Base-by-base conservation (phyloP, 805 yeast genomes). In the Brettanomyces sp. region DNA sequence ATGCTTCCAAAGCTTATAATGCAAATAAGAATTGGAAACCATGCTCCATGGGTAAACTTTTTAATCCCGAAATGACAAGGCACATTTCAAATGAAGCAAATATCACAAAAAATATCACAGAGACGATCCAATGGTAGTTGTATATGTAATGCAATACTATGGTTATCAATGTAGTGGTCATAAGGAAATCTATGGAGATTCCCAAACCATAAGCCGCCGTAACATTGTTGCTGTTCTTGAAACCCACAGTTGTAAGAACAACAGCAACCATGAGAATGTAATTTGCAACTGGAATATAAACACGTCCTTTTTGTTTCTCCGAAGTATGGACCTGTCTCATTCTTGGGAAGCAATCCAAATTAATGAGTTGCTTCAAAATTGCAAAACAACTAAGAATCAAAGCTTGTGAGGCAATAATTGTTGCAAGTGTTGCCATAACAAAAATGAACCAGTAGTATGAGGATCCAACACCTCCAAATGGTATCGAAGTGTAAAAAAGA, bases 121-220 rank as follows among this genome's bases (percentile, higher is more conserved):
- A 65, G 47, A 69, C 49, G 23, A 68, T 45, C 46, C 69, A 53
- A 49, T 67, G 59, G 42, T 56, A 53, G 30, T 65, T 60, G 54
- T 68, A 74, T 25, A 74, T 79, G 47, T 73, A 73, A 3, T 69
- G 50, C 60, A 77, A 62, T 45, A 74, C 67, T 30, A 76, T 55
- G 8, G 72, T 47, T 45, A 76, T 67, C 58, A 78, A 61, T 9
- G 56, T 46, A 0, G 80, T 68, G 1, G 84, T 79, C 43, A 79
- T 68, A 24, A 76, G 49, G 51, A 79, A 75, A 54, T 77, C 83
- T 47, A 77, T 56, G 2, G 80, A 64, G 34, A 78, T 75, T 22
- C 82, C 81, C 47, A 77, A 67, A 13, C 82, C 83, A 55, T 77
- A 79, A 11, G 82, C 82, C 4, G 80, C 74, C 0, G 82, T 75